Conservation (phyloP, 805 yeast genomes). For the Starmera dryadoides region DNA sequence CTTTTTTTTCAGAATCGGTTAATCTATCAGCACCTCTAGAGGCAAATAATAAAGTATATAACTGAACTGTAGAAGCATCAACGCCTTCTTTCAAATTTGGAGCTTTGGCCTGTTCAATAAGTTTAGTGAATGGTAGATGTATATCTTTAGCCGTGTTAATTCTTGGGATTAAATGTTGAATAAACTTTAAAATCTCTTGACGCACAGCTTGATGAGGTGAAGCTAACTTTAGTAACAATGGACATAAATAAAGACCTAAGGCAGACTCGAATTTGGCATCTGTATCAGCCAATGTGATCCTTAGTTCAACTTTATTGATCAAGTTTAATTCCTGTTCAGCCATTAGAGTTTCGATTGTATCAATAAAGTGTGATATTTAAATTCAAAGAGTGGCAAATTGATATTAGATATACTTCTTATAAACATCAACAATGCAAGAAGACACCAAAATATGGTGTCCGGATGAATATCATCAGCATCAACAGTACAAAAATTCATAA, state of each 20-base stretch:
- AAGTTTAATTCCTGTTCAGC: constrained; percentile 45
- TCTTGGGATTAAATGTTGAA: constrained; percentile 63
- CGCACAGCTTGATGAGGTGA: constrained; percentile 65
- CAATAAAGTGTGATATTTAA: too few relatives aligned
- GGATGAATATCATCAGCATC: background rate
- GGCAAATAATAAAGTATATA: constrained; percentile 58
- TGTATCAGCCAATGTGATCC: constrained; percentile 68
- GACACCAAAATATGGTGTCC: background rate
- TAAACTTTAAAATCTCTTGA: constrained; percentile 54
- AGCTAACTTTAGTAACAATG: constrained; percentile 69
- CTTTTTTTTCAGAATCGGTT: constrained; percentile 24
- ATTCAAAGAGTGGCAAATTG: too few relatives aligned
- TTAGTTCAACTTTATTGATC: constrained; percentile 72
- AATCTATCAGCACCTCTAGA: constrained; percentile 63
- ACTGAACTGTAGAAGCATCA: constrained; percentile 44
- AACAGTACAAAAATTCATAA: background rate
- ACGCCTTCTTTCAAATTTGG: constrained; percentile 38
- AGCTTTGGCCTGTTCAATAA: constrained; percentile 54
- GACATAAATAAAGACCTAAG: constrained; percentile 60
- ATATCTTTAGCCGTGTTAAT: constrained; percentile 47
- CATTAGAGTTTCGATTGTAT: too few relatives aligned
- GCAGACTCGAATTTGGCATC: constrained; percentile 57
- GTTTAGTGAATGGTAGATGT: constrained; percentile 55
- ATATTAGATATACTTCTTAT: too few relatives aligned
- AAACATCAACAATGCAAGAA: background rate